A percentile compares a stretch with the other conserved stretches of the same genome.
Evolutionary conservation across 768 basidiomycete species (phyloP).

Genomic region (Solioccasus polychromus): DNA sequence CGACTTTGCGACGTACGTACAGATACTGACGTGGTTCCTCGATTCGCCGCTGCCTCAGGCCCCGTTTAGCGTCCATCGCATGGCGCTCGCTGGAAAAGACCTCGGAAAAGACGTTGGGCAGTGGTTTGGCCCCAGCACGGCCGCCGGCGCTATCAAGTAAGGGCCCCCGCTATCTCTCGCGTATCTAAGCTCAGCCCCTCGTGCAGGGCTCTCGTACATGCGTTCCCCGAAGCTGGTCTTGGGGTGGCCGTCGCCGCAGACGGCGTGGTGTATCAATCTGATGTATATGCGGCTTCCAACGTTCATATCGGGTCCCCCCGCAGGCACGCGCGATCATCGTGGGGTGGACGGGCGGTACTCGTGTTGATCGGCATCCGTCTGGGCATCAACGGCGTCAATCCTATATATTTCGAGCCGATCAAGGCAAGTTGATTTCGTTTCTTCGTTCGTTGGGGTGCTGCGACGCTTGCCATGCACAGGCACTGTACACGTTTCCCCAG

Average conservation of each 20-base stretch:
- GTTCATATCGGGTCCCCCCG: slow-evolving; percentile 28
- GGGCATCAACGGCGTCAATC: slow-evolving; percentile 92
- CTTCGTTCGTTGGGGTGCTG: neutral
- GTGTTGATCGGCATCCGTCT: slow-evolving; percentile 84
- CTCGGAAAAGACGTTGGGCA: slow-evolving; percentile 93
- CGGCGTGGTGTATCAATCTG: slow-evolving; percentile 76
- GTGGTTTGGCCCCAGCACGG: slow-evolving; percentile 98
- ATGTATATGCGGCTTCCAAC: slow-evolving; percentile 78
- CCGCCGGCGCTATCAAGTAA: slow-evolving; percentile 94
- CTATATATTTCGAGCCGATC: slow-evolving; percentile 86
- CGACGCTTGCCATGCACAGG: slow-evolving; percentile 41
- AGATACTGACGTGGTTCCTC: slow-evolving; percentile 92
- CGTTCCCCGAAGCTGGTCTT: slow-evolving; percentile 77
- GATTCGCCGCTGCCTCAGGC: slow-evolving; percentile 81
- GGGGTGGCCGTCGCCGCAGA: slow-evolving; percentile 84
- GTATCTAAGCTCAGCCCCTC: slow-evolving; percentile 1
- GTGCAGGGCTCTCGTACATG: slow-evolving; percentile 66
- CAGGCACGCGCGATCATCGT: slow-evolving; percentile 37
- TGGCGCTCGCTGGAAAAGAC: slow-evolving; percentile 93
- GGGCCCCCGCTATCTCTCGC: slow-evolving; percentile 22
- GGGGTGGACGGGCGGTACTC: slow-evolving; percentile 85
- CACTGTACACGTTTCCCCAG: slow-evolving; percentile 89
- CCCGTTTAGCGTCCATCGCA: slow-evolving; percentile 94
- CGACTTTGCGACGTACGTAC: slow-evolving; percentile 83
- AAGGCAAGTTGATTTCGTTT: slow-evolving; percentile 44